Evolutionary conservation across 495 filamentous ascomycete species (phyloP).

Genomic region (Daldinia decipiens): DNA sequence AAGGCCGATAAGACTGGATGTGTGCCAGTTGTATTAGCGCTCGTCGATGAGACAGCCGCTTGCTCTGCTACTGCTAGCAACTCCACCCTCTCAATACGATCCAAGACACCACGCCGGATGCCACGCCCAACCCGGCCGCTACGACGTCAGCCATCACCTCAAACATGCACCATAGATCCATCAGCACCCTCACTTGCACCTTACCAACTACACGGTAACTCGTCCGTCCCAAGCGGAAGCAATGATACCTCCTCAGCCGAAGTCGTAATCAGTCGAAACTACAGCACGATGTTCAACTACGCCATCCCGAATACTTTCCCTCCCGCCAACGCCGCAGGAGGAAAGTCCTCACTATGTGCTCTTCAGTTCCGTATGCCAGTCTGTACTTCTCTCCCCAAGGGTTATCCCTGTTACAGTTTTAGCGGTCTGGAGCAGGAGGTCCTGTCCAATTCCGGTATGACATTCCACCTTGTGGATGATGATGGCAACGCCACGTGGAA

Average conservation of each 20-base stretch:
- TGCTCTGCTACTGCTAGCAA: constrained; percentile 30
- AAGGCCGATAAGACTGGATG: constrained; percentile 35
- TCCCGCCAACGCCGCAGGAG: neutral
- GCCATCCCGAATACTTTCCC: constrained; percentile 37
- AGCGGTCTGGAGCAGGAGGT: constrained; percentile 47
- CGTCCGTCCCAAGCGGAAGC: constrained; percentile 10
- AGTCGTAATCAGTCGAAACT: constrained; percentile 26
- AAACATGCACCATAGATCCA: constrained; percentile 32
- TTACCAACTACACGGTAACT: constrained; percentile 23
- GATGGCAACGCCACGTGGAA: constrained; percentile 40
- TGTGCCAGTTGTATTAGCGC: constrained; percentile 34
- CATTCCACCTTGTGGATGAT: constrained; percentile 40
- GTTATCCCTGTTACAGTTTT: constrained; percentile 46
- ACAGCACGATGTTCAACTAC: constrained; percentile 40
- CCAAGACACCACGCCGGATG: neutral
- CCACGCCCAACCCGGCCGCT: neutral
- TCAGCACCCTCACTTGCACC: constrained; percentile 46
- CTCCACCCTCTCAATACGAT: constrained; percentile 7
- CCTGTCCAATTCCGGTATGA: constrained; percentile 44
- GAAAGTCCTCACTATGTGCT: constrained; percentile 34
- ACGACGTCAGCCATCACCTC: constrained; percentile 25
- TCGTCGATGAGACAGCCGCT: constrained; percentile 28
- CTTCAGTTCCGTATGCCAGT: constrained; percentile 48
- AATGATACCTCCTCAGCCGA: constrained; percentile 25
- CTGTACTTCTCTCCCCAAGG: constrained; percentile 41